Conservation (phyloP, 148 eudicot genomes). For the Camellia japonica region DNA sequence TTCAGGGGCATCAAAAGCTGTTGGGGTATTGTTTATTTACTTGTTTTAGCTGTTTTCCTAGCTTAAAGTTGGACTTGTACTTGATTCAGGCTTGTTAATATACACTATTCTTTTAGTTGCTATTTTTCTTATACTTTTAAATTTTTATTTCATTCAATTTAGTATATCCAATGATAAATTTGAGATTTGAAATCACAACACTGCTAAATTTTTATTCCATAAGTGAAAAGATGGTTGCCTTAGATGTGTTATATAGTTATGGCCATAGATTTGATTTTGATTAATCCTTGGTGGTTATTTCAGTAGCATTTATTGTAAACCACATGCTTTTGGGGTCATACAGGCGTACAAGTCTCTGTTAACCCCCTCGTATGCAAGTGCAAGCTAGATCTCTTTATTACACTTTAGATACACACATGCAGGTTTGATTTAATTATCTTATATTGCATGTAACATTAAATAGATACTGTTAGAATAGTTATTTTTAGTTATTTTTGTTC, state of each 20-base stretch:
- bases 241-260: neutral
- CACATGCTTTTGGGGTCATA: neutral
- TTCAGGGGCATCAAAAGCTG: constrained; percentile 73
- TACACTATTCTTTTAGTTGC: neutral
- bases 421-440: neutral
- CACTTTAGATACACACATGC: neutral
- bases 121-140: neutral
- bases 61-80: neutral
- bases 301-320: neutral
- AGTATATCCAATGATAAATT: neutral
- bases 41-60: neutral
- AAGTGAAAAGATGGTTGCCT: neutral
- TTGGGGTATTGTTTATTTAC: constrained; percentile 46
- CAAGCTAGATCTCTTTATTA: neutral
- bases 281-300: neutral
- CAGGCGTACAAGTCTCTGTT: neutral
- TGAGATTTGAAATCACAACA: neutral
- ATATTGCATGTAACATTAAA: neutral
- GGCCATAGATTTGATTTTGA: neutral
- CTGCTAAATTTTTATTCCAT: neutral
- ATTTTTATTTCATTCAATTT: neutral
- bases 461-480: too few relatives aligned
- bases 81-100: neutral
- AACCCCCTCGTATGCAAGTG: neutral
- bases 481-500: too few relatives aligned